Evolutionary conservation across 2,329 filamentous ascomycete species (phyloP), one percentile per base, ranked within the genome.

Genomic region (Botryotinia narcissicola): DNA sequence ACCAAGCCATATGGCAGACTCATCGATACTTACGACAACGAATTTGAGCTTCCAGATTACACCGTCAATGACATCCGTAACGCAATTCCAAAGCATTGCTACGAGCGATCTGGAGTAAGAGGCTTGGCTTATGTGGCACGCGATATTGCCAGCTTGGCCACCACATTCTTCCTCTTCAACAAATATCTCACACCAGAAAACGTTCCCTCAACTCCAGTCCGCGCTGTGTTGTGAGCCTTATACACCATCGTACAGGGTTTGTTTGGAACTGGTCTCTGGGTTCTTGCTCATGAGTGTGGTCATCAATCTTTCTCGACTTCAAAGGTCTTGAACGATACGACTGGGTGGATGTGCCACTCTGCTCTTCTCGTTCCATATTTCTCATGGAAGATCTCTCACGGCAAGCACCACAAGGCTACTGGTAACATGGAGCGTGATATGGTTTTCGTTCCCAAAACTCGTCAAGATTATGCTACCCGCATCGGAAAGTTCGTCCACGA

Each of bases 341-440:
- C 96, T 74, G 95, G 95, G 80, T 98, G 93, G 93, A 83, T 97
- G 82, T 89, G 93, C 79, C 95, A 98, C 86, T 97, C 95, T 54
- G 84, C 90, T 62, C 90, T 98, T 57, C 87, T 98, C 73, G 95
- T 99, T 67, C 96, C 96, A 35, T 99, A 98, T 87, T 99, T 98
- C 87, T 97, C 94, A 82, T 99, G 96, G 96, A 97, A 99, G 86
- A 95, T 98, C 84, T 97, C 94, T 78, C 96, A 99, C 86, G 93
- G 94, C 86, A 97, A 97, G 90, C 96, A 99, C 87, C 96, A 99
- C 92, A 98, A 98, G 89, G 94, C 95, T 77, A 99, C 96, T 57
- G 96, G 95, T 80, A 90, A 99, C 87, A 91, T 99, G 85, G 94
- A 97, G 85, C 93, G 95, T 78, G 96, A 99, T 85, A 99, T 99